These are phyloP conservation scores for Tetraselmis striata DNA, from an alignment of 139 green algal genomes.

Conservation along the genomic window DNA sequence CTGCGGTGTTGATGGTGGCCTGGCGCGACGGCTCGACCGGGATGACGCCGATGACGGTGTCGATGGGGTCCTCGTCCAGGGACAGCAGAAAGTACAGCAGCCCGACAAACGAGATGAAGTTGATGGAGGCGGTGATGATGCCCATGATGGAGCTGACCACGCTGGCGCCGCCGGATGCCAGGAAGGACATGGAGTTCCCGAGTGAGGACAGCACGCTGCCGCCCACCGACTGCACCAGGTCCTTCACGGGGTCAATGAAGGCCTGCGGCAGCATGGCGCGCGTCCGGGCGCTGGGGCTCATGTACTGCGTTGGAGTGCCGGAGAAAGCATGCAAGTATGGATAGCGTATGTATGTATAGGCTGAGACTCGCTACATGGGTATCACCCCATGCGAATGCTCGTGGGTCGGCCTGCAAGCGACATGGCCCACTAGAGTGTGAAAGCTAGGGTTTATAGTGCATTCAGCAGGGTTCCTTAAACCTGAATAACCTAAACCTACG, in stretches of 20 bases:
- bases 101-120: not conserved
- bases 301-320: no score
- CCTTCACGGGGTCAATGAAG: not conserved
- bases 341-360: no score
- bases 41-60: not conserved
- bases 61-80: not conserved
- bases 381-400: no score
- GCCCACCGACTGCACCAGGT: not conserved
- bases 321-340: no score
- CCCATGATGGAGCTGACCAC: not conserved
- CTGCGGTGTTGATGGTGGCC: not conserved
- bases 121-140: not conserved
- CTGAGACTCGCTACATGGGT: no score
- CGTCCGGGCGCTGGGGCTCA: no score
- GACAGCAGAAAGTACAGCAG: not conserved
- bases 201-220: not conserved
- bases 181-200: not conserved
- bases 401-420: no score
- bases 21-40: not conserved
- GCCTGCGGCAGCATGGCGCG: no score
- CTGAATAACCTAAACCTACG: no score
- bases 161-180: not conserved
- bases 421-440: no score
- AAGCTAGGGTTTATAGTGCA: no score
- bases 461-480: no score